A percentile compares a stretch with the other conserved stretches of the same genome.
phyloP scores from a whole-genome alignment of 164 flowering plant genomes.

The Platanus orientalis region DNA sequence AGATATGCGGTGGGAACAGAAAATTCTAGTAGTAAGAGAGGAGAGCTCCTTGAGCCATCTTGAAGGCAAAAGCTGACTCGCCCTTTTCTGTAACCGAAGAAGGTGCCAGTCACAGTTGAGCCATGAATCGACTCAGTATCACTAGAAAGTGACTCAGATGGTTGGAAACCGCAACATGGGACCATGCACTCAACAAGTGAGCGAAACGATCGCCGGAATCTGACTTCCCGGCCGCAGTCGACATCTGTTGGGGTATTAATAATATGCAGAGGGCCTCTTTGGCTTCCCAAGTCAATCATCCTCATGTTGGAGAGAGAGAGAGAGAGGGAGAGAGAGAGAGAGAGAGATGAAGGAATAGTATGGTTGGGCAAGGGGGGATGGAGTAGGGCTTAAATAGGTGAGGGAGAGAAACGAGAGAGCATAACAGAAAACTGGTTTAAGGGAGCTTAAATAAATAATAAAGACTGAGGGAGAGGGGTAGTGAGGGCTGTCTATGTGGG shows the following conservation, averaged over 20 bases:
- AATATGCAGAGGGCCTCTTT: conserved; percentile 4
- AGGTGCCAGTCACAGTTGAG: conserved; percentile 30
- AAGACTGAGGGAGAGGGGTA: neutral
- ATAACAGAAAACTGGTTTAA: neutral
- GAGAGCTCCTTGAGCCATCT: conserved; percentile 8
- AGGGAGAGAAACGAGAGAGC: neutral
- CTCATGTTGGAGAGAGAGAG: conserved; percentile 1
- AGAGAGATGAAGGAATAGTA: neutral
- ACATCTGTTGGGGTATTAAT: conserved; percentile 27
- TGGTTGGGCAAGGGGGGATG: neutral
- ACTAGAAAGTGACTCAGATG: neutral
- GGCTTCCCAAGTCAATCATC: conserved; percentile 17
- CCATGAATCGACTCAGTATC: conserved; percentile 3
- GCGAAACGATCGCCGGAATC: conserved; percentile 30
- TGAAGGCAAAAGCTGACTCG: conserved; percentile 44
- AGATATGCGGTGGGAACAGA: conserved; percentile 33
- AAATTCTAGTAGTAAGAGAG: conserved; percentile 33
- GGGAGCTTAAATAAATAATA: neutral
- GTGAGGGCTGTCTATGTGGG: neutral
- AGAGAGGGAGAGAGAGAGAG: neutral
- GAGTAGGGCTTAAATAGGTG: neutral
- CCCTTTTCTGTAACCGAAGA: conserved; percentile 40
- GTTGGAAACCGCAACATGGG: conserved; percentile 30
- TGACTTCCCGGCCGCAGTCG: conserved; percentile 32
- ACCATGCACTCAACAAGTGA: conserved; percentile 38